Percentiles rank a stretch among this genome's conserved stretches.
Evolutionary conservation across 441 rosid genomes (phyloP).

Genomic region (Brassica hybrid): DNA sequence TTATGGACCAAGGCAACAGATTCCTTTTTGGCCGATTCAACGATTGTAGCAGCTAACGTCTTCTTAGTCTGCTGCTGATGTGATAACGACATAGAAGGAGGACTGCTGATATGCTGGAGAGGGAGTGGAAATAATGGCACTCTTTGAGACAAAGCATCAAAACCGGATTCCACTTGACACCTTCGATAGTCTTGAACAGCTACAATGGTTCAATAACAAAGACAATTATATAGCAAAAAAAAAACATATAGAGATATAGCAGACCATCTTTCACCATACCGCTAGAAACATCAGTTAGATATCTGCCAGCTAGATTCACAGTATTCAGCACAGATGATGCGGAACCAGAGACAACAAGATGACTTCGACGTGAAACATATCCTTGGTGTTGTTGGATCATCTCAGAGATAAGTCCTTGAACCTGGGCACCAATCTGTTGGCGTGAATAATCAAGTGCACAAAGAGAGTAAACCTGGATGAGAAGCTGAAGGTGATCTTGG

Average conservation of each 20-base stretch:
- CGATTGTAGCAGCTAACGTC: constrained; percentile 86
- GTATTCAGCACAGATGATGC: constrained; percentile 65
- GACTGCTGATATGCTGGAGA: constrained; percentile 46
- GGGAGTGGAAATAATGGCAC: constrained; percentile 80
- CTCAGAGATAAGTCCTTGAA: constrained; percentile 74
- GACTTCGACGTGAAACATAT: too few species aligned
- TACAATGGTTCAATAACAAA: constrained; percentile 49
- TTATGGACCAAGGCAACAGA: constrained; percentile 92
- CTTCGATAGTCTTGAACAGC: constrained; percentile 71
- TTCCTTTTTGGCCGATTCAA: constrained; percentile 85
- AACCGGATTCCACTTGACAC: constrained; percentile 60
- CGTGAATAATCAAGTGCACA: constrained; percentile 78
- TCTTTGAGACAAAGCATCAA: constrained; percentile 60
- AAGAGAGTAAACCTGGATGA: constrained; percentile 86
- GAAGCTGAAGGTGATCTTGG: constrained; percentile 92
- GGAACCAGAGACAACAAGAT: constrained; percentile 55
- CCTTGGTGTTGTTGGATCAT: constrained; percentile 56
- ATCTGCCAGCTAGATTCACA: constrained; percentile 65
- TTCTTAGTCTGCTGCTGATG: constrained; percentile 61
- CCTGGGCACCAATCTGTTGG: constrained; percentile 71
- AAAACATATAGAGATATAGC: constrained; percentile 20
- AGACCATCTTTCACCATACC: too few species aligned
- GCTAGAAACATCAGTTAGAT: constrained; percentile 61
- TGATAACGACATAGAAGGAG: constrained; percentile 43
- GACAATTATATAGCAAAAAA: constrained; percentile 28